A percentile compares a stretch with the other conserved stretches of the same genome.
These are phyloP conservation scores for Acacia concinna DNA, from an alignment of 331 rosid genomes.

Conservation along the genomic window DNA sequence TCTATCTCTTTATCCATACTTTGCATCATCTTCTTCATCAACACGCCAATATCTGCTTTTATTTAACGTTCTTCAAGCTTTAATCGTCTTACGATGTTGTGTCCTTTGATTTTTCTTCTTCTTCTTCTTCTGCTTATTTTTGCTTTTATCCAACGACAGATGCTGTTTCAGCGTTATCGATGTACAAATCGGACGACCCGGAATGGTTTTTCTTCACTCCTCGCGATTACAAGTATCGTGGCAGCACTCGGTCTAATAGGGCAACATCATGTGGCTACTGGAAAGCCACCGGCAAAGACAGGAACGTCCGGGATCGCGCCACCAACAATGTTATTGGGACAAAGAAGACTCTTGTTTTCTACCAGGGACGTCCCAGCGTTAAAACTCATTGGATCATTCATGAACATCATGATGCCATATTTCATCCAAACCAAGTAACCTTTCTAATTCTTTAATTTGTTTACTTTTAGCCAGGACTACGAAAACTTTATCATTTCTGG, in stretches of 20 bases:
- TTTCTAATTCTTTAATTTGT: no score
- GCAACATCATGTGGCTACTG: background rate
- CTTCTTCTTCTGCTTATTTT: background rate
- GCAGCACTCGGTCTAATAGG: background rate
- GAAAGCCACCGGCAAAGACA: background rate
- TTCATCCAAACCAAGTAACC: no score
- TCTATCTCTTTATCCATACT: no score
- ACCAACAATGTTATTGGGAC: background rate
- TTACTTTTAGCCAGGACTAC: no score
- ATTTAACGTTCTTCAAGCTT: background rate
- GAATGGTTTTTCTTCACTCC: background rate
- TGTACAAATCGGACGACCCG: no score
- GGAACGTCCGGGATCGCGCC: background rate
- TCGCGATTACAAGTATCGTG: background rate
- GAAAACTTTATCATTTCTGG: no score
- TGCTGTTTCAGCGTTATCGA: background rate
- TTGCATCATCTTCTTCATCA: no score
- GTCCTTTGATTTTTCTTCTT: background rate
- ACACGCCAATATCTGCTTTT: background rate
- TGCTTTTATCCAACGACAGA: background rate
- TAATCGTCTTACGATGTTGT: background rate
- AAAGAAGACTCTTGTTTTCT: background rate
- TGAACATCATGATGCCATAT: no score
- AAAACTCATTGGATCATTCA: no score
- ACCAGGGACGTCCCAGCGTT: no score